Evolutionary conservation across 2,329 filamentous ascomycete genomes (phyloP), one percentile per base, ranked within the genome.

Genomic region (Fusarium sp.): DNA sequence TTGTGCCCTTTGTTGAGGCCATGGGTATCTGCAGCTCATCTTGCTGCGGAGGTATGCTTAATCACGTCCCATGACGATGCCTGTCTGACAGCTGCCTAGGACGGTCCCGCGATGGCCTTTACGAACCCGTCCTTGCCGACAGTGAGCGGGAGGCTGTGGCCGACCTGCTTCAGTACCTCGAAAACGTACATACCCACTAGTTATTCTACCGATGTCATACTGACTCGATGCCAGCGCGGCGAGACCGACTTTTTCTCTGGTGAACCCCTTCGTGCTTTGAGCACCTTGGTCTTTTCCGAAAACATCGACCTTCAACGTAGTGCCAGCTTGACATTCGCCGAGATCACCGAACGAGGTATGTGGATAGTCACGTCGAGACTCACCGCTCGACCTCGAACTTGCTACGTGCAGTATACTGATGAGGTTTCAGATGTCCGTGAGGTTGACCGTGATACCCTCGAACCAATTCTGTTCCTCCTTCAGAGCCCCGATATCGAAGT

Each of bases 211-310:
- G 23, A 40, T 40, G 13, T 40, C 29, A 60, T 64, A 64, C 78
- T 84, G 77, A 82, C 74, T 59, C 42, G 53, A 54, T 64, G 65
- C 65, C 79, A 97, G 96, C 91, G 96, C 78, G 91, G 90, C 78
- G 96, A 99, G 80, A 98, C 94, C 75, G 95, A 99, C 81, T 99
- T 99, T 88, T 99, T 99, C 82, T 91, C 92, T 36, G 96, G 96
- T 81, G 94, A 97, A 77, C 96, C 96, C 49, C 89, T 99, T 62
- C 91, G 92, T 81, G 95, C 96, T 49, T 84, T 99, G 62, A 97
- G 93, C 81, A 99, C 95, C 11, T 87, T 99, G 25, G 96, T 99
- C 62, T 99, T 97, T 80, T 99, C 96, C 62, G 94, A 98, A 81
- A 99, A 99, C 83, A 94, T 99, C 79, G 96, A 99, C 79, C 86